These are phyloP conservation scores for Candida tetrigidarum DNA, from an alignment of 1,139 yeast species.

Conservation along the genomic window DNA sequence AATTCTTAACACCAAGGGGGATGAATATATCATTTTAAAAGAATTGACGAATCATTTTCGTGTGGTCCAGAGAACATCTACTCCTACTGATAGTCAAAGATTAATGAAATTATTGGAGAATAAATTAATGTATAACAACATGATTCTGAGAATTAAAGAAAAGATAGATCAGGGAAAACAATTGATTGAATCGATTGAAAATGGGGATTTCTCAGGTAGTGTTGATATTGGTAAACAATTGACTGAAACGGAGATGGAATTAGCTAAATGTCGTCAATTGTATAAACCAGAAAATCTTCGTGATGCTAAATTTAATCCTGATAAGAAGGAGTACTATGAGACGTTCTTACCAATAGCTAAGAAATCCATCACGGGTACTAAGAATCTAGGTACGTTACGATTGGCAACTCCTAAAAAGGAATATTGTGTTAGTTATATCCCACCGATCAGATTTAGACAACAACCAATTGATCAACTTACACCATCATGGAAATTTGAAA, in stretches of 20 bases:
- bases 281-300: conserved; percentile 19
- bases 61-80: conserved; percentile 29
- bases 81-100: conserved; percentile 18
- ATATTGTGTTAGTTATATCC: conserved; percentile 34
- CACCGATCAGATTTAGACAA: conserved; percentile 31
- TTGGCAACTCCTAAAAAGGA: conserved; percentile 32
- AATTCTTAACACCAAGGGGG: conserved; percentile 42
- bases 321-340: conserved; percentile 18
- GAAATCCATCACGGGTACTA: conserved; percentile 19
- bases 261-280: conserved; percentile 25
- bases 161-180: conserved; percentile 28
- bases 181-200: conserved; percentile 22
- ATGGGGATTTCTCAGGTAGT: conserved; percentile 18
- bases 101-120: conserved; percentile 22
- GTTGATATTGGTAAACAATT: conserved; percentile 21
- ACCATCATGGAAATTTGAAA: conserved; percentile 29
- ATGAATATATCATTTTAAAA: conserved; percentile 46
- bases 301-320: conserved; percentile 16
- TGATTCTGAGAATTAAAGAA: conserved; percentile 32
- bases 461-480: conserved; percentile 16
- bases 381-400: conserved; percentile 23
- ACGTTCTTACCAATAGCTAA: conserved; percentile 20
- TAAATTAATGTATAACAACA: conserved; percentile 30
- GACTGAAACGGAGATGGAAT: conserved; percentile 21
- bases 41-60: conserved; percentile 34